Conservation (phyloP, 2,329 filamentous ascomycete genomes). For the Capronia epimyces region DNA sequence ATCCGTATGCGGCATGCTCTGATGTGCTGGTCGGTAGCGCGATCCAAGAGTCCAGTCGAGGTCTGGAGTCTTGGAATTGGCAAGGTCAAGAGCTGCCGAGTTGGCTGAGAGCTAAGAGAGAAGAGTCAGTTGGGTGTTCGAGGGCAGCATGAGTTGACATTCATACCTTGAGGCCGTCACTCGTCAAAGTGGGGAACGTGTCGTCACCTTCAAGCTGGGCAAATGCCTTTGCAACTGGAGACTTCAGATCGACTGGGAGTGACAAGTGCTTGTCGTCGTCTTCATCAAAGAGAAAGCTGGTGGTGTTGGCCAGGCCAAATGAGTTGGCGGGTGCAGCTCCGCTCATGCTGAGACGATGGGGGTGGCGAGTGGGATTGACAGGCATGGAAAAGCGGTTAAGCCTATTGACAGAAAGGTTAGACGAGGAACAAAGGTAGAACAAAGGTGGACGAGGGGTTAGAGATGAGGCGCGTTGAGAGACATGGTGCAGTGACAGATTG, state of each 20-base stretch:
- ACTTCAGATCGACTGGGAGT: conserved; percentile 35
- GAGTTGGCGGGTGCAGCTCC: conserved; percentile 8
- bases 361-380: conserved; percentile 51
- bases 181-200: conserved; percentile 70
- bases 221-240: conserved; percentile 63
- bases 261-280: conserved; percentile 61
- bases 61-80: conserved; percentile 61
- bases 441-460: background rate
- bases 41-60: conserved; percentile 60
- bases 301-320: conserved; percentile 71
- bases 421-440: conserved; percentile 5
- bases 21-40: conserved; percentile 62
- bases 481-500: background rate
- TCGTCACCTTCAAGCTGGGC: conserved; percentile 70
- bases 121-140: conserved; percentile 18
- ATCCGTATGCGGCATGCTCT: conserved; percentile 54
- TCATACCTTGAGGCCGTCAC: conserved; percentile 40
- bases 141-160: background rate
- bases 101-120: conserved; percentile 67
- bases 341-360: conserved; percentile 21
- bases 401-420: conserved; percentile 43
- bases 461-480: conserved; percentile 9
- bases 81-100: conserved; percentile 74
- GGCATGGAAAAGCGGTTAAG: conserved; percentile 93
- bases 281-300: conserved; percentile 78